Conservation (phyloP, 2,329 filamentous ascomycete species). For the Aaosphaeria pasadenensis region DNA sequence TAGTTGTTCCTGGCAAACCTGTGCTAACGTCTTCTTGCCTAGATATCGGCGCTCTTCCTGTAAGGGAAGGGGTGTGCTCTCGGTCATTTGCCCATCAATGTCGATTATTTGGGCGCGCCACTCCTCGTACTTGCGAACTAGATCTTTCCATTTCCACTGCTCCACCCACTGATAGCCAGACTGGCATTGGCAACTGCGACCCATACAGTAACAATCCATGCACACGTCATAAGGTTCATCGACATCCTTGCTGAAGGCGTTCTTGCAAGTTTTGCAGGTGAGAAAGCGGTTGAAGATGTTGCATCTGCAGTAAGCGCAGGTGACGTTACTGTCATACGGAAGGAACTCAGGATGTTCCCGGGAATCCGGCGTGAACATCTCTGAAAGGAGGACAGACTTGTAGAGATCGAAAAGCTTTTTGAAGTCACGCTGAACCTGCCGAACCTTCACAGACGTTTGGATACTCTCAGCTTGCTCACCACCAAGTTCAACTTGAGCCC, state of each 20-base stretch:
- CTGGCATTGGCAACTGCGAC: conserved; percentile 84
- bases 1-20: conserved; percentile 91
- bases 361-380: conserved; percentile 71
- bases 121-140: conserved; percentile 73
- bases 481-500: conserved; percentile 50
- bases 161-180: conserved; percentile 88
- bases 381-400: conserved; percentile 75
- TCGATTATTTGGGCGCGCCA: conserved; percentile 80
- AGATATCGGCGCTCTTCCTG: conserved; percentile 64
- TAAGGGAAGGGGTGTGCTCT: conserved; percentile 67
- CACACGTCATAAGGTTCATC: conserved; percentile 92
- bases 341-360: conserved; percentile 73
- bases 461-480: conserved; percentile 35
- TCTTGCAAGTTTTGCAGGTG: conserved; percentile 82
- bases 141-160: conserved; percentile 81
- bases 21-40: conserved; percentile 76
- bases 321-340: conserved; percentile 85
- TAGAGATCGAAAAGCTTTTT: conserved; percentile 75
- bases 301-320: conserved; percentile 90
- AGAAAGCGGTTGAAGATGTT: conserved; percentile 98
- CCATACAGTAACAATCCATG: conserved; percentile 99
- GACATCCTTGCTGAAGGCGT: conserved; percentile 63
- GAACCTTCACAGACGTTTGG: conserved; percentile 51
- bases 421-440: conserved; percentile 79
- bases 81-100: conserved; percentile 63